phyloP scores from a whole-genome alignment of 225 moss, liverwort and hornwort genomes.

The Sphagnum contortum region DNA sequence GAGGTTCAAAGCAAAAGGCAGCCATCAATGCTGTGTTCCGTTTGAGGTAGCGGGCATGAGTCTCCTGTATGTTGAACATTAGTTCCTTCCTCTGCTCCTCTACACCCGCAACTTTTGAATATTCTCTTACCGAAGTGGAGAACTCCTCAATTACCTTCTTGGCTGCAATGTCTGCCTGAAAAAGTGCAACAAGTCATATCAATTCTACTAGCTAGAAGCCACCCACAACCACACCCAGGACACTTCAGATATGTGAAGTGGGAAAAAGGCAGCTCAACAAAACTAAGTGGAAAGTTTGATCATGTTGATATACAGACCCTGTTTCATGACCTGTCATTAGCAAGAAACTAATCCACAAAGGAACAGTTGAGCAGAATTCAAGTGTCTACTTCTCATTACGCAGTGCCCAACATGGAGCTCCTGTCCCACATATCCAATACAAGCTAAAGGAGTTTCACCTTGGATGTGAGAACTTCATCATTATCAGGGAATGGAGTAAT shows the following conservation, averaged over 20 bases:
- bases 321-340: not conserved
- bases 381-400: too few species aligned
- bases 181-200: not conserved
- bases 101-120: slow-evolving; percentile 43
- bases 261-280: too few species aligned
- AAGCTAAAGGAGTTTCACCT: slow-evolving; percentile 27
- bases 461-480: slow-evolving; percentile 82
- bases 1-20: slow-evolving; percentile 92
- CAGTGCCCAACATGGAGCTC: too few species aligned
- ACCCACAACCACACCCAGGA: too few species aligned
- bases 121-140: slow-evolving; percentile 53
- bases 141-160: slow-evolving; percentile 65
- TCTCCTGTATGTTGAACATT: slow-evolving; percentile 56
- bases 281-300: not conserved
- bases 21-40: slow-evolving; percentile 98
- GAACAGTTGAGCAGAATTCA: too few species aligned
- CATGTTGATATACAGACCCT: not conserved
- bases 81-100: slow-evolving; percentile 74
- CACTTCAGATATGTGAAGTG: not conserved
- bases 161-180: slow-evolving; percentile 61
- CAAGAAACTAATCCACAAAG: slow-evolving; percentile 1
- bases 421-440: too few species aligned
- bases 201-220: not conserved
- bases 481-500: slow-evolving; percentile 89
- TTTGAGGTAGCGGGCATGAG: slow-evolving; percentile 54